Evolutionary conservation across 164 flowering plant genomes (phyloP), one percentile per base, ranked within the genome.

Genomic region (Tinospora cordifolia): DNA sequence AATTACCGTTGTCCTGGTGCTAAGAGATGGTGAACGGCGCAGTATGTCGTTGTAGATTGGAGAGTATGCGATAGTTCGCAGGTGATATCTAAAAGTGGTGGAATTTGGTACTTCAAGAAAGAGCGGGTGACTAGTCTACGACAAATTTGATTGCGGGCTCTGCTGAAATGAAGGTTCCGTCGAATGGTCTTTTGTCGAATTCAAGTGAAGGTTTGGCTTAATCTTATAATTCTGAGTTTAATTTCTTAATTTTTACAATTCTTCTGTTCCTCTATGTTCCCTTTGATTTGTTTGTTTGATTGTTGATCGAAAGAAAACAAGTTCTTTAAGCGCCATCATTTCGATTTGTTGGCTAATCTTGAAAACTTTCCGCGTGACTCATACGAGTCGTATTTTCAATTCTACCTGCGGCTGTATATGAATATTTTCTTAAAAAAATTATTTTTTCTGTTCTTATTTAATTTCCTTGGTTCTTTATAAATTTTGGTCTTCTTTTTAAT

Each of bases 101-200:
- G 5, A 47, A 41, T 44, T 22, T 54, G n/a, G 59, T 6, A 2
- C 13, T n/a, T 21, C 71, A 30, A 49, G 64, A 39, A 30, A 22
- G 59, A 13, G 65, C 15, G 34, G 12, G 71, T 27, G 25, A 30
- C 36, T 30, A 30, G 21, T 62, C 41, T 44, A 7, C 24, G 27
- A 19, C 8, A 11, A 39, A 9, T 30, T 49, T 64, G 17, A 57
- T 25, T 4, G 21, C 65, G 27, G 51, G 58, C 30, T 75, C 67
- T 72, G 72, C 58, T 54, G 75, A 27, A 75, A 92, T 90, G 98
- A 93, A 89, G 82, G 87, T 82, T 81, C 95, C 94, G 21, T 49
- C 88, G 27, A 88, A 86, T 78, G 93, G 89, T n/a, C 79, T 77
- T 74, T 54, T 81, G 67, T 71, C 90, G 24, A 85, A 72, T 84